Evolutionary conservation across 2,329 filamentous ascomycete genomes (phyloP), one percentile per base, ranked within the genome.

Genomic region (Amphichorda felina): DNA sequence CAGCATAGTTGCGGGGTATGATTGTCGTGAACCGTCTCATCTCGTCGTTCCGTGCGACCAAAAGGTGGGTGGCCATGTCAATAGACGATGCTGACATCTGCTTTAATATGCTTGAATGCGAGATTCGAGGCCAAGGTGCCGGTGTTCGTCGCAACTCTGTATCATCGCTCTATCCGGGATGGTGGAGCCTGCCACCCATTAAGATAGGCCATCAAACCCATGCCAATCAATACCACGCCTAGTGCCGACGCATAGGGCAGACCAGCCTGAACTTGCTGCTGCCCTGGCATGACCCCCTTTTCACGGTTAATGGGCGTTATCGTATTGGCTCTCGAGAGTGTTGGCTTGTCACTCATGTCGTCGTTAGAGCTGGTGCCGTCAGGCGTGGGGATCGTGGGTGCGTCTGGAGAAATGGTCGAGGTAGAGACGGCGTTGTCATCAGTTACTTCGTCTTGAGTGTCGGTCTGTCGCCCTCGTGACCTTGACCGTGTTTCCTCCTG

Each of bases 181-280:
- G 57, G 48, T 35, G 56, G 48, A 16, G 50, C 28, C 47, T 86
- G 81, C 82, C 82, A 89, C 35, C 81, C 80, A 50, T 91, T 91
- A 46, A 91, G 68, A 57, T 87, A 88, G 29, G 82, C 82, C 84
- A 91, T 91, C 43, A 91, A 56, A 11, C 84, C 82, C 62, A 91
- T 80, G 22, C 84, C 84, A 41, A 91, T 63, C 38, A 91, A 57
- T 18, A 91, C 83, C 22, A 91, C 84, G 9, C 84, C 81, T 31
- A 91, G 59, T 72, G 89, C 86, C 2, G 82, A 87, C 28, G 81
- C 79, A 50, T 88, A 89, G 13, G 84, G 84, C 39, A 83, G 65
- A 38, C 72, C 68, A 31, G 78, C 53, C 28, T 58, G 47, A 38
- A 70, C 49, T 34, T 53, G 63, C 43, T 58, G 60, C 32, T 27